A percentile compares a stretch with the other conserved stretches of the same genome.
Conservation (phyloP, 495 filamentous ascomycete species). For the Xanthoparmelia taractica region DNA sequence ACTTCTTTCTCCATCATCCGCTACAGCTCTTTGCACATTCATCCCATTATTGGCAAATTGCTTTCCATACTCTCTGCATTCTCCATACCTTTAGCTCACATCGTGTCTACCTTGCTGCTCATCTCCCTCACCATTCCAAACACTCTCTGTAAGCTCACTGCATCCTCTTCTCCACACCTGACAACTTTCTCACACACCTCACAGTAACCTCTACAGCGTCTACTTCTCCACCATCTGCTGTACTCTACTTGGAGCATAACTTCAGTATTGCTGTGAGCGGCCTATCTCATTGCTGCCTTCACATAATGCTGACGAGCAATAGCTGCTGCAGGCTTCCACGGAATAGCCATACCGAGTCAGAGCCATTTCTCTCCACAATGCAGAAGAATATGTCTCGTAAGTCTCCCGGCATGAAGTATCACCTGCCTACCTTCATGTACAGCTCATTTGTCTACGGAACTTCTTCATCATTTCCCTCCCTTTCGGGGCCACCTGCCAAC, state of each 20-base stretch:
- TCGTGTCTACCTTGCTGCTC: conserved; percentile 25
- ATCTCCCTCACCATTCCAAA: conserved; percentile 21
- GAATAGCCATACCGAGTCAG: conserved; percentile 15
- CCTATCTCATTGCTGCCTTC: background rate
- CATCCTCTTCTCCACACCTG: background rate
- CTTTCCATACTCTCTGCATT: conserved; percentile 39
- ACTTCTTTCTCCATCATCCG: conserved; percentile 37
- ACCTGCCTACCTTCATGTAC: background rate
- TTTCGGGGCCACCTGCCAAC: background rate
- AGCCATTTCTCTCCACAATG: conserved; percentile 15
- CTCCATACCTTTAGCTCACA: conserved; percentile 42
- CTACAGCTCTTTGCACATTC: conserved; percentile 41
- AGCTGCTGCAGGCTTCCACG: conserved; percentile 7
- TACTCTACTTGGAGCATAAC: conserved; percentile 16
- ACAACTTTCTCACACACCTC: conserved; percentile 7
- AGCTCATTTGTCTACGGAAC: too few species aligned
- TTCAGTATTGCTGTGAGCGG: conserved; percentile 11
- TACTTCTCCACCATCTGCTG: conserved; percentile 19
- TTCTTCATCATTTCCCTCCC: background rate
- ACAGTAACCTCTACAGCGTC: conserved; percentile 18
- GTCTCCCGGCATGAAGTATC: background rate
- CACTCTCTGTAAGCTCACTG: conserved; percentile 13
- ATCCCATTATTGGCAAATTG: conserved; percentile 46
- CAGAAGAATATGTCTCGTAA: conserved; percentile 22
- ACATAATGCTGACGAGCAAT: conserved; percentile 9